These are phyloP conservation scores for Neopestalotiopsis rosae DNA, from an alignment of 2,329 filamentous ascomycete species.

Conservation along the genomic window DNA sequence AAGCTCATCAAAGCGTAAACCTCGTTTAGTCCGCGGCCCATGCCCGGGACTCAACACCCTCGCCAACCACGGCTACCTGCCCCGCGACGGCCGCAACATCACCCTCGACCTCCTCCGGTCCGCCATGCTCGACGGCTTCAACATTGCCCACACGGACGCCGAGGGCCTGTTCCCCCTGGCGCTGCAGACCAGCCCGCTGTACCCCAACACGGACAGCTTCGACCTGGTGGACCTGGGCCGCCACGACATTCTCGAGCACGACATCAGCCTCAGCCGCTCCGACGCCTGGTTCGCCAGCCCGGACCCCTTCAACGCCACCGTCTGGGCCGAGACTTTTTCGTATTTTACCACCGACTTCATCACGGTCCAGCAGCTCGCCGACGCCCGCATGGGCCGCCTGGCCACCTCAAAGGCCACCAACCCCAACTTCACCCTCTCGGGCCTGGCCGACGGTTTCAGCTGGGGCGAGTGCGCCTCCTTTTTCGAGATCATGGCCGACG, in stretches of 20 bases:
- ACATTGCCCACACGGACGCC: slow-evolving; percentile 19
- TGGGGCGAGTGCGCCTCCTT: slow-evolving; percentile 14
- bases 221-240: slow-evolving; percentile 24
- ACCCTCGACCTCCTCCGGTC: slow-evolving; percentile 21
- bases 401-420: slow-evolving; percentile 29
- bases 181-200: slow-evolving; percentile 22
- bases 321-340: slow-evolving; percentile 27
- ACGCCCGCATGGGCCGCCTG: slow-evolving; percentile 24
- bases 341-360: slow-evolving; percentile 27
- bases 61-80: slow-evolving; percentile 35
- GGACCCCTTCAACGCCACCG: slow-evolving; percentile 24
- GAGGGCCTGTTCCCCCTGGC: slow-evolving; percentile 20
- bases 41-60: slow-evolving; percentile 36
- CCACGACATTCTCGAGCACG: slow-evolving; percentile 30
- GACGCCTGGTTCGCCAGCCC: slow-evolving; percentile 24
- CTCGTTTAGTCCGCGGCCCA: slow-evolving; percentile 26
- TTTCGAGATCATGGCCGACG: slow-evolving; percentile 11
- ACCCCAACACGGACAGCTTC: slow-evolving; percentile 25
- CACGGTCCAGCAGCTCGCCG: slow-evolving; percentile 24
- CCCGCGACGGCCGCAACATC: slow-evolving; percentile 29
- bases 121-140: slow-evolving; percentile 23
- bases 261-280: slow-evolving; percentile 27
- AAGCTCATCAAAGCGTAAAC: background rate
- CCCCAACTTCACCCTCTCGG: slow-evolving; percentile 21
- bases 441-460: slow-evolving; percentile 4